Conservation (phyloP, 176 grass and related monocot species). For the Bolboschoenus planiculmis region DNA sequence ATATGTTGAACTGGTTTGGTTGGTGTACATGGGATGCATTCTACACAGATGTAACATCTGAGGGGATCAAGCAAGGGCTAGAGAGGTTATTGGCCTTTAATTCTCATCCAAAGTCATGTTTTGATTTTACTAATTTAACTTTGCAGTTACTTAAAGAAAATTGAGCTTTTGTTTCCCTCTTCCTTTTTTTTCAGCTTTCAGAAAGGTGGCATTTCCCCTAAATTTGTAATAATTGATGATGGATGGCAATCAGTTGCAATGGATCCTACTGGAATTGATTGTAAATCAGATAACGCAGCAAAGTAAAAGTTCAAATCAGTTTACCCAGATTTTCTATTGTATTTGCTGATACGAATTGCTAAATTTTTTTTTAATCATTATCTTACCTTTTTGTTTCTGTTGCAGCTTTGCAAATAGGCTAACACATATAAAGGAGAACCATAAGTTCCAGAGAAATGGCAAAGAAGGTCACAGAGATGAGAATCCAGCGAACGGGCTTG, state of each 20-base stretch:
- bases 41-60: slow-evolving; percentile 59
- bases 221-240: slow-evolving; percentile 79
- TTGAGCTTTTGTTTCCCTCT: background rate
- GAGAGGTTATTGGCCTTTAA: slow-evolving; percentile 37
- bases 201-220: slow-evolving; percentile 57
- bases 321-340: background rate
- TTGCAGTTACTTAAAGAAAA: background rate
- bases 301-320: slow-evolving; percentile 37
- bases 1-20: slow-evolving; percentile 84
- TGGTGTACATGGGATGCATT: slow-evolving; percentile 98
- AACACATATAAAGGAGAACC: slow-evolving; percentile 85
- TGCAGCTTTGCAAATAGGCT: slow-evolving; percentile 82
- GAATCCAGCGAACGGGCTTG: slow-evolving; percentile 50
- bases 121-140: background rate
- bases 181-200: slow-evolving; percentile 34
- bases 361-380: background rate
- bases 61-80: slow-evolving; percentile 60
- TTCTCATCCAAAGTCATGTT: background rate
- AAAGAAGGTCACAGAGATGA: too few relatives aligned
- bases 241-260: slow-evolving; percentile 73
- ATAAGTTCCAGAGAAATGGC: slow-evolving; percentile 83
- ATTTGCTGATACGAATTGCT: background rate
- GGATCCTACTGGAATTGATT: slow-evolving; percentile 44
- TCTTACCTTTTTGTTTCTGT: background rate
- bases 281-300: slow-evolving; percentile 49